These are phyloP conservation scores for Pseudocercospora cruenta DNA, from an alignment of 2,329 filamentous ascomycete genomes.

Conservation along the genomic window DNA sequence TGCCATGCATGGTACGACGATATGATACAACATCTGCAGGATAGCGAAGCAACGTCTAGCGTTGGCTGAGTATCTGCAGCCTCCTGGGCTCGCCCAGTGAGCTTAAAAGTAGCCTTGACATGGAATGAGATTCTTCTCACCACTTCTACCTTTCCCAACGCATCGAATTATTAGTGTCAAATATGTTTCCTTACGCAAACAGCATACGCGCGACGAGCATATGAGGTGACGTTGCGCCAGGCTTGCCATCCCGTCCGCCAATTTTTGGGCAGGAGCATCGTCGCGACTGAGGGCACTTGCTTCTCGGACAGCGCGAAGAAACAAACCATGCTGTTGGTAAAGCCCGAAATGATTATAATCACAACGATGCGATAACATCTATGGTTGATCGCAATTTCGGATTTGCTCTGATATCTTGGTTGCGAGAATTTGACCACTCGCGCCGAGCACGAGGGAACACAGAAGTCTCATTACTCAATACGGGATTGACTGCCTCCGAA, in stretches of 20 bases:
- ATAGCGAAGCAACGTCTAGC: slow-evolving; percentile 7
- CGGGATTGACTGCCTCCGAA: too few species aligned
- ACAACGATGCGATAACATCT: neutral
- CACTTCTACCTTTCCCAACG: neutral
- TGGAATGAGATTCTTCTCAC: slow-evolving; percentile 18
- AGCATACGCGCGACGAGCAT: neutral
- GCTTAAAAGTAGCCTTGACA: slow-evolving; percentile 26
- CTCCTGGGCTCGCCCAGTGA: slow-evolving; percentile 10
- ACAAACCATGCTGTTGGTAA: too few species aligned
- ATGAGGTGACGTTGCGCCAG: neutral
- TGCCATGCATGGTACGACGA: slow-evolving; percentile 8
- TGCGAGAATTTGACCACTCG: neutral
- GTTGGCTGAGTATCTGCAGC: slow-evolving; percentile 8
- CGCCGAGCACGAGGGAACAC: neutral
- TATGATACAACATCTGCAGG: slow-evolving; percentile 15
- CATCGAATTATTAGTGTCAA: neutral
- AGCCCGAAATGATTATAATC: neutral
- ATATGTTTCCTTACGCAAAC: neutral
- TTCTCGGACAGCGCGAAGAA: neutral
- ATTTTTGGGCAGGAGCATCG: neutral
- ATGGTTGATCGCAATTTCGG: too few species aligned
- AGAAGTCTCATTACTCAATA: neutral
- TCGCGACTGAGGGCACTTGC: neutral
- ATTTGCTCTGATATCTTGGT: neutral
- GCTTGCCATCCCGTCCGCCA: neutral